A percentile compares a stretch with the other conserved stretches of the same genome.
Conservation (phyloP, 2,329 filamentous ascomycete genomes). For the Aspergillus eucalypticola region DNA sequence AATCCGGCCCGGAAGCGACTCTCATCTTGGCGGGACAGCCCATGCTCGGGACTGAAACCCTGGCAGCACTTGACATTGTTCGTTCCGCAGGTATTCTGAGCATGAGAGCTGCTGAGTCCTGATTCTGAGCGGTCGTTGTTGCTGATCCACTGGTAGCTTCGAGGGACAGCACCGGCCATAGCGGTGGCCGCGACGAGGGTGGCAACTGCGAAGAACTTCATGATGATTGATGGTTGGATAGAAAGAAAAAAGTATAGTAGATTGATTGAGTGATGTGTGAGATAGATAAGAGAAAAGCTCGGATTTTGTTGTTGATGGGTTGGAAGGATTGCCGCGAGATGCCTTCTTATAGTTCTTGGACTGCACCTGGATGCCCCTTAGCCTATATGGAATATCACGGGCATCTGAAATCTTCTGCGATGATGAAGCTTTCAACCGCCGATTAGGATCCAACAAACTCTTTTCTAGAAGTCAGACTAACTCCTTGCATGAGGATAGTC, state of each 20-base stretch:
- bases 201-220: constrained; percentile 30
- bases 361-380: too few species aligned
- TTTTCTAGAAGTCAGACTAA: too few species aligned
- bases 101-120: constrained; percentile 8
- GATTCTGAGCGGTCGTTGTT: neutral
- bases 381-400: too few species aligned
- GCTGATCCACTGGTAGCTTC: neutral
- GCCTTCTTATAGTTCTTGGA: too few species aligned
- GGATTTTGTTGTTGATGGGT: constrained; percentile 7
- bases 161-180: constrained; percentile 8
- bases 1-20: neutral
- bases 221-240: constrained; percentile 19
- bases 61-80: neutral
- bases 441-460: too few species aligned
- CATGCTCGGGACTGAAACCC: neutral
- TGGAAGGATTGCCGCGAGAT: too few species aligned
- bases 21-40: neutral
- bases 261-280: neutral
- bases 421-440: too few species aligned
- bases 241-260: neutral
- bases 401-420: too few species aligned
- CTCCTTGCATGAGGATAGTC: too few species aligned
- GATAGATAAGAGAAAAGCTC: neutral
- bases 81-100: constrained; percentile 7
- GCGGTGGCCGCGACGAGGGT: constrained; percentile 23